Conservation (phyloP, 805 yeast species). For the Danielozyma ontarioensis region DNA sequence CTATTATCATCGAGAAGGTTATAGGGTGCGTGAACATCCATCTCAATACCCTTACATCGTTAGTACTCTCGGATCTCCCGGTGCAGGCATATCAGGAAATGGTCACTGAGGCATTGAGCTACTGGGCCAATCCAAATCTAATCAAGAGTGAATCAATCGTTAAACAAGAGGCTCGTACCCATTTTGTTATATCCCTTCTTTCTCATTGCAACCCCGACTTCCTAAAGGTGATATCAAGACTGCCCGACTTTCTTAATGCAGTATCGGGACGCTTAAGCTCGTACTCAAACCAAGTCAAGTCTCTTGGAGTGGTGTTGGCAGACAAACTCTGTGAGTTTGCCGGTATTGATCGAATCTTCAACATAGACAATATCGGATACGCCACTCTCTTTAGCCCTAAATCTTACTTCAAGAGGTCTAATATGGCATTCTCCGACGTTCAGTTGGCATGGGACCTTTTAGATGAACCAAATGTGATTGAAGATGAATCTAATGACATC, state of each 20-base stretch:
- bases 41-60: constrained; percentile 13
- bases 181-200: constrained; percentile 37
- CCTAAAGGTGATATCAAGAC: constrained; percentile 25
- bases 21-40: constrained; percentile 4
- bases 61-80: constrained; percentile 4
- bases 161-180: constrained; percentile 46
- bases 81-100: constrained; percentile 2
- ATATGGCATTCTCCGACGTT: neutral
- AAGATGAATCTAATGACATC: too few relatives aligned
- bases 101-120: constrained; percentile 4
- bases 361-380: constrained; percentile 26
- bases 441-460: neutral
- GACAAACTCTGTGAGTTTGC: constrained; percentile 39
- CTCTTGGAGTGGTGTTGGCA: constrained; percentile 55
- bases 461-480: constrained; percentile 3
- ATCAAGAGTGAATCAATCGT: constrained; percentile 36
- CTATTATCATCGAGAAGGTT: constrained; percentile 1
- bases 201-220: constrained; percentile 11
- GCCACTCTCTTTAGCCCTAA: constrained; percentile 2
- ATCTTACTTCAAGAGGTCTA: neutral
- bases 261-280: constrained; percentile 55
- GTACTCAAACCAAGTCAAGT: constrained; percentile 38
- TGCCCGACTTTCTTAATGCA: constrained; percentile 39
- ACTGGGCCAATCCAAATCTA: constrained; percentile 27
- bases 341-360: constrained; percentile 26